Conservation (phyloP, 106 monocot genomes). For the Phalaenopsis aphrodite region DNA sequence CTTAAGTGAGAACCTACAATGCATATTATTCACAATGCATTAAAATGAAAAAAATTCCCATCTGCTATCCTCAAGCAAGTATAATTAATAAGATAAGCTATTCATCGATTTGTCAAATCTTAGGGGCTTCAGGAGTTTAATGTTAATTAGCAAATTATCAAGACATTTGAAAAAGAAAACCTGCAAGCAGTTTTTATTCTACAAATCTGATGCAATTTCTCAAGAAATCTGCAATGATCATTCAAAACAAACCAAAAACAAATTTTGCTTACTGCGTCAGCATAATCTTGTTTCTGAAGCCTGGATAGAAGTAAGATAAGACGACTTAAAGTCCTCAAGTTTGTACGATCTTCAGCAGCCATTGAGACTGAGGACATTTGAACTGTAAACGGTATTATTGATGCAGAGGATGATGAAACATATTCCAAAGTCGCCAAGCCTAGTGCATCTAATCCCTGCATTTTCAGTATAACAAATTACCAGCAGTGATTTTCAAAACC, state of each 20-base stretch:
- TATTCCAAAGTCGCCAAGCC: constrained; percentile 55
- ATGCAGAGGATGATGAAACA: constrained; percentile 43
- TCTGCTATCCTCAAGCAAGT: background rate
- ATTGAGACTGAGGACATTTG: constrained; percentile 30
- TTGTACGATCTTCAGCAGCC: constrained; percentile 57
- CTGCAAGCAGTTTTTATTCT: background rate
- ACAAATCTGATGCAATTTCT: background rate
- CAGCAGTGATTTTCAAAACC: background rate
- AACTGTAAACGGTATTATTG: constrained; percentile 45
- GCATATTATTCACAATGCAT: too few species aligned
- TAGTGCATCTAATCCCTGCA: constrained; percentile 93
- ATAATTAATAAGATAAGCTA: background rate
- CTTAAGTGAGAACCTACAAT: too few species aligned
- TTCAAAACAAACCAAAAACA: background rate
- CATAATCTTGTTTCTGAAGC: constrained; percentile 40
- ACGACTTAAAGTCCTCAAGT: constrained; percentile 69
- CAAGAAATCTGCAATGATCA: background rate
- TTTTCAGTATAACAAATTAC: background rate
- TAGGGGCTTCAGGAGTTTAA: background rate
- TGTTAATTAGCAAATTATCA: background rate
- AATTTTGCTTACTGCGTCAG: constrained; percentile 34
- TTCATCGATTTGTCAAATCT: constrained; percentile 2
- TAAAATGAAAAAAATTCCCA: background rate
- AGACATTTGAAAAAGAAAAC: background rate
- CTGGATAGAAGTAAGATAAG: constrained; percentile 57